phyloP scores from a whole-genome alignment of 1,284 basidiomycete genomes.

The Ganoderma resinaceum region DNA sequence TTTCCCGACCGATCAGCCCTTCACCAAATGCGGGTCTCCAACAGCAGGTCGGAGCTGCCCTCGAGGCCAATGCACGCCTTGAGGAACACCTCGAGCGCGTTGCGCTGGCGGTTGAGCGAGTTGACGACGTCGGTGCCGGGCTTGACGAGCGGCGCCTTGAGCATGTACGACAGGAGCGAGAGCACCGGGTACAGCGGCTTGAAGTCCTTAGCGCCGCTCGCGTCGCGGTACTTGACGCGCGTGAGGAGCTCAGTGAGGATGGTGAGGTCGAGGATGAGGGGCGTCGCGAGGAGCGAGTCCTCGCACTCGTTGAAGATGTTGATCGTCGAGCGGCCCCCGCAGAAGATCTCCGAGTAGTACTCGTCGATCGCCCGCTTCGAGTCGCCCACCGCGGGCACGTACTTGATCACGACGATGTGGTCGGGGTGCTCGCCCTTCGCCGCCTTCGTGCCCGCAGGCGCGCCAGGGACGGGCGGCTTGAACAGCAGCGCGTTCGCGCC shows the following conservation, averaged over 20 bases:
- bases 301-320: slow-evolving; percentile 98
- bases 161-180: slow-evolving; percentile 93
- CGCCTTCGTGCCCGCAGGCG: slow-evolving; percentile 66
- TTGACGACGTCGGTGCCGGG: slow-evolving; percentile 96
- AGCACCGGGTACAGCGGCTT: slow-evolving; percentile 87
- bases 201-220: slow-evolving; percentile 62
- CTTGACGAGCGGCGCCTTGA: slow-evolving; percentile 98
- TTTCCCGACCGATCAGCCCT: slow-evolving; percentile 22
- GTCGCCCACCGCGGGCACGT: slow-evolving; percentile 94
- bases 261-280: slow-evolving; percentile 92
- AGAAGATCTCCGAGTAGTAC: slow-evolving; percentile 96
- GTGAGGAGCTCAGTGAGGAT: slow-evolving; percentile 96
- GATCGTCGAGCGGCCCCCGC: slow-evolving; percentile 82
- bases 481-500: slow-evolving; percentile 90
- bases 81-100: slow-evolving; percentile 92
- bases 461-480: slow-evolving; percentile 73
- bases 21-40: slow-evolving; percentile 90
- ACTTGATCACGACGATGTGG: slow-evolving; percentile 97
- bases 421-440: slow-evolving; percentile 95
- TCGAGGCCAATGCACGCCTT: slow-evolving; percentile 93
- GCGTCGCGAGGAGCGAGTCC: slow-evolving; percentile 96
- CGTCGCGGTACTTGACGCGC: slow-evolving; percentile 86
- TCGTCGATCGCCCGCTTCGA: slow-evolving; percentile 98
- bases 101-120: slow-evolving; percentile 93
- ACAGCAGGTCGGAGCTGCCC: slow-evolving; percentile 80